These are phyloP conservation scores for peach (Prunus persica) DNA, from an alignment of 306 rosid species.

Conservation along the genomic window Prunus_persica_NCBIv2 NC_034009.1:27341001-27341500, in stretches of 20 bases:
- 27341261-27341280: slow-evolving; percentile 57
- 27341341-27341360: slow-evolving; percentile 35
- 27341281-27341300: slow-evolving; percentile 58
- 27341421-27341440: slow-evolving; percentile 56
- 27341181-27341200: slow-evolving; percentile 49
- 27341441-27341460: slow-evolving; percentile 52
- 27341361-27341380: slow-evolving; percentile 27
- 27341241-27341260: slow-evolving; percentile 57
- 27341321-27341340: slow-evolving; percentile 50
- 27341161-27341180: slow-evolving; percentile 47
- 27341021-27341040: slow-evolving; percentile 44
- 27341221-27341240: slow-evolving; percentile 64
- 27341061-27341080: slow-evolving; percentile 72
- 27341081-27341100: slow-evolving; percentile 51
- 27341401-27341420: slow-evolving; percentile 26
- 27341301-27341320: slow-evolving; percentile 60
- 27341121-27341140: slow-evolving; percentile 65
- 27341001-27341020: slow-evolving; percentile 75
- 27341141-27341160: slow-evolving; percentile 33
- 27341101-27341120: slow-evolving; percentile 44
- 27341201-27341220: slow-evolving; percentile 70
- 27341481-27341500: slow-evolving; percentile 56
- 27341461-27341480: slow-evolving; percentile 60
- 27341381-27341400: background rate
- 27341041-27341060: slow-evolving; percentile 55